phyloP scores from a whole-genome alignment of 352 stramenopile genomes.

The Globisporangium perplexum region DNA sequence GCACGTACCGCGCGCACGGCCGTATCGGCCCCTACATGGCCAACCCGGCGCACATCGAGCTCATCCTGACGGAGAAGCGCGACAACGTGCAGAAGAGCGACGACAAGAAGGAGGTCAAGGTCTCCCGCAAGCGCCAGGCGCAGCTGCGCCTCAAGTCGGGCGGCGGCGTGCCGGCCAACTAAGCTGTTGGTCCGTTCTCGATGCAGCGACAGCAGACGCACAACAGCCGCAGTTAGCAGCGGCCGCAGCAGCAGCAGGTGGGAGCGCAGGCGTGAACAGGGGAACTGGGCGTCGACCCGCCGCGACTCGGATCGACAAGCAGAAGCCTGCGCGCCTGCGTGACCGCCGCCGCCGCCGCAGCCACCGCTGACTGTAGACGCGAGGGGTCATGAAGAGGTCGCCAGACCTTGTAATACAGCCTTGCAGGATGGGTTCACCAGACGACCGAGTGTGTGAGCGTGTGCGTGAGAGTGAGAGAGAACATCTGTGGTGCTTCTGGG shows the following conservation, averaged over 20 bases:
- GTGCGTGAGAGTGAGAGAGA: background rate
- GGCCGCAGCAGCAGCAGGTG: background rate
- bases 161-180: constrained; percentile 79
- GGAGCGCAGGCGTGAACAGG: too few species aligned
- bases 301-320: background rate
- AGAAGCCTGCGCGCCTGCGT: background rate
- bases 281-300: background rate
- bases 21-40: constrained; percentile 98
- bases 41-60: constrained; percentile 98
- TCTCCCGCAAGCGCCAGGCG: constrained; percentile 86
- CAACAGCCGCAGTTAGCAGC: background rate
- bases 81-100: constrained; percentile 92
- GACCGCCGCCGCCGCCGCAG: constrained; percentile 9
- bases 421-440: constrained; percentile 73
- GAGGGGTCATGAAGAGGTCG: constrained; percentile 31
- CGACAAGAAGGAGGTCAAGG: constrained; percentile 78
- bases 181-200: constrained; percentile 35
- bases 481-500: background rate
- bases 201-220: constrained; percentile 1
- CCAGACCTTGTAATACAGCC: constrained; percentile 76
- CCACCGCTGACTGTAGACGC: constrained; percentile 36
- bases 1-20: constrained; percentile 98
- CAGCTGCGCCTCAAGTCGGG: constrained; percentile 88
- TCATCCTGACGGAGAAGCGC: constrained; percentile 97
- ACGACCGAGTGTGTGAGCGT: constrained; percentile 8